Percentiles rank a stretch among this genome's conserved stretches.
phyloP scores from a whole-genome alignment of 2,329 filamentous ascomycete species.

The Endothia cerciana region DNA sequence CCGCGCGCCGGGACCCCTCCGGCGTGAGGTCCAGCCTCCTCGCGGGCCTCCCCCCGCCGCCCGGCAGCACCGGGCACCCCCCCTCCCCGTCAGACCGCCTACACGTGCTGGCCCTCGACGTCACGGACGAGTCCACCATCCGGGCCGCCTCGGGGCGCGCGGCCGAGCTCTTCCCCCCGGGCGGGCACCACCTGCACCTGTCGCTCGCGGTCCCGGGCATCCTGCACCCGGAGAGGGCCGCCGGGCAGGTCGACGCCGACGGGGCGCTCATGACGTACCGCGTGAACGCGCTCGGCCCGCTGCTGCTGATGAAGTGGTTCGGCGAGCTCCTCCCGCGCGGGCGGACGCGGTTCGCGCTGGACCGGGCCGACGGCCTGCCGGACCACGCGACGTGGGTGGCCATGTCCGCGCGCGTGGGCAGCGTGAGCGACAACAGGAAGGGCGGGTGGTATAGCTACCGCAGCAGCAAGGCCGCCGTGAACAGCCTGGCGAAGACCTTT shows the following conservation, averaged over 20 bases:
- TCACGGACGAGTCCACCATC: slow-evolving; percentile 66
- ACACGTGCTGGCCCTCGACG: slow-evolving; percentile 47
- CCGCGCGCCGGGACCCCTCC: slow-evolving; percentile 44
- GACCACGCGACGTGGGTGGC: slow-evolving; percentile 67
- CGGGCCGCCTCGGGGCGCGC: slow-evolving; percentile 57
- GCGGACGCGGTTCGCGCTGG: slow-evolving; percentile 38
- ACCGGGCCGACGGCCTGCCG: slow-evolving; percentile 42
- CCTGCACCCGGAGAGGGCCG: slow-evolving; percentile 73
- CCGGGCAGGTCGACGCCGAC: slow-evolving; percentile 63
- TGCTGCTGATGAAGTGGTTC: slow-evolving; percentile 80
- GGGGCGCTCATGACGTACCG: slow-evolving; percentile 70
- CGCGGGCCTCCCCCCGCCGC: slow-evolving; percentile 32
- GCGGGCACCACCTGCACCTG: slow-evolving; percentile 65
- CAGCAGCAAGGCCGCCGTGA: slow-evolving; percentile 75
- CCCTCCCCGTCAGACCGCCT: slow-evolving; percentile 37
- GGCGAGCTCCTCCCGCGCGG: slow-evolving; percentile 68
- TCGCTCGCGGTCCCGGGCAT: slow-evolving; percentile 73
- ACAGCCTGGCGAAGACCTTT: slow-evolving; percentile 70
- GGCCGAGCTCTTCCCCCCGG: slow-evolving; percentile 54
- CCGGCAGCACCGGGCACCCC: slow-evolving; percentile 32
- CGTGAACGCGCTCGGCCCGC: slow-evolving; percentile 73
- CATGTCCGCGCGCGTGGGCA: slow-evolving; percentile 79
- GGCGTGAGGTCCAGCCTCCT: slow-evolving; percentile 42
- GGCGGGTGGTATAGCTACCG: slow-evolving; percentile 87
- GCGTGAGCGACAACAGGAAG: slow-evolving; percentile 69